phyloP scores from a whole-genome alignment of 2,329 filamentous ascomycete species.

The Verticillium longisporum region DNA sequence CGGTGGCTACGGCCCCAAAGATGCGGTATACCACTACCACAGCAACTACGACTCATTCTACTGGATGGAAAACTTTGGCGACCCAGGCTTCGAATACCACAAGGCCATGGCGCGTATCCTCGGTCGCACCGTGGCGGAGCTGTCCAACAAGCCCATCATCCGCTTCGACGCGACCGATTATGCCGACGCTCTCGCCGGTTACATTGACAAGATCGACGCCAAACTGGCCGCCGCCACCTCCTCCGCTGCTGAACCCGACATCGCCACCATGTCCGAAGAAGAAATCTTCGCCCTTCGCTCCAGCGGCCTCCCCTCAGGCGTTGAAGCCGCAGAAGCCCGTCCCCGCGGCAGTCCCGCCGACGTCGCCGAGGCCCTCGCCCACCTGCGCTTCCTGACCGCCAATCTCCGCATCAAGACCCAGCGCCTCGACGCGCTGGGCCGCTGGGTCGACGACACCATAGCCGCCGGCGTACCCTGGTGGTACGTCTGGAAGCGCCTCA shows the following conservation, averaged over 20 bases:
- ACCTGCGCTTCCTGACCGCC: conserved; percentile 28
- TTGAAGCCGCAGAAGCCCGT: conserved; percentile 1
- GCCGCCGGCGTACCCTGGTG: conserved; percentile 66
- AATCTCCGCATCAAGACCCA: conserved; percentile 31
- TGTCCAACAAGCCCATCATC: conserved; percentile 56
- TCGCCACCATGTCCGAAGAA: conserved; percentile 15
- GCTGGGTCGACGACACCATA: conserved; percentile 32
- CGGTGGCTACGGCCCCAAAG: conserved; percentile 23
- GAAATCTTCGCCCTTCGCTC: conserved; percentile 18
- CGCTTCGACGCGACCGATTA: conserved; percentile 61
- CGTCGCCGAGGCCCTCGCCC: conserved; percentile 31
- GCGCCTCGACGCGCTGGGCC: conserved; percentile 38
- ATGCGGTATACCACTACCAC: conserved; percentile 74
- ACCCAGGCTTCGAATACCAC: conserved; percentile 62
- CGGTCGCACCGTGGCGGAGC: conserved; percentile 52
- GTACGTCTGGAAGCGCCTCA: conserved; percentile 62
- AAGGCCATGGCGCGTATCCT: conserved; percentile 59
- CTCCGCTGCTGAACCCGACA: conserved; percentile 22
- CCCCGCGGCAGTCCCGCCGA: conserved; percentile 26
- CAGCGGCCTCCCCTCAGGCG: conserved; percentile 7
- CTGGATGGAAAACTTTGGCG: conserved; percentile 82
- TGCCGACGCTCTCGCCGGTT: conserved; percentile 44
- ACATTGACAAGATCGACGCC: conserved; percentile 43
- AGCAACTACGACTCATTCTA: conserved; percentile 85
- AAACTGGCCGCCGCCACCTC: conserved; percentile 31